Percentiles rank a stretch among this genome's conserved stretches.
Conservation (phyloP, 441 rosid genomes). For the Eugenia klotzschiana region DNA sequence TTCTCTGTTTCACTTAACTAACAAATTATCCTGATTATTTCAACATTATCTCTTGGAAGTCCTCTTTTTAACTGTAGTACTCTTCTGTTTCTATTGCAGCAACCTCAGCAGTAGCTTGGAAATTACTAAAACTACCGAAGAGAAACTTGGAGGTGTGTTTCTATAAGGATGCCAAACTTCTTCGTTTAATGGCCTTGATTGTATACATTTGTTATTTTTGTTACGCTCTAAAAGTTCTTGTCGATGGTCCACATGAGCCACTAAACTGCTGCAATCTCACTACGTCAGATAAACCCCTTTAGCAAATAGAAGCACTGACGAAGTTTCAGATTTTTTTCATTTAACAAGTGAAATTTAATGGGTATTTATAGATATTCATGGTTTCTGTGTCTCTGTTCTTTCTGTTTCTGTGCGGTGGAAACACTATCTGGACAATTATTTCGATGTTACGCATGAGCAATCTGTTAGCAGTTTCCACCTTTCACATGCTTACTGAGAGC, state of each 20-base stretch:
- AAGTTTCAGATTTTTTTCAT: neutral
- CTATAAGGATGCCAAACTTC: neutral
- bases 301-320: neutral
- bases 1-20: neutral
- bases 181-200: neutral
- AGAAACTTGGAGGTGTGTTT: conserved; percentile 27
- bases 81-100: conserved; percentile 22
- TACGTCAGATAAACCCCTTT: neutral
- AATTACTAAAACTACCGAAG: conserved; percentile 15
- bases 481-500: neutral
- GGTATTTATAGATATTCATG: neutral
- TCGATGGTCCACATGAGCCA: neutral
- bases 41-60: neutral
- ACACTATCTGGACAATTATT: neutral
- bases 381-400: neutral
- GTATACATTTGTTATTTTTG: neutral
- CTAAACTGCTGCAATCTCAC: neutral
- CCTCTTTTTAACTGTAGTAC: neutral
- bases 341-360: neutral
- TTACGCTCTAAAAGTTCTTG: neutral
- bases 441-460: neutral
- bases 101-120: conserved; percentile 31
- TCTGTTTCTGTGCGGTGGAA: neutral
- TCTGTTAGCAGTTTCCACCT: neutral
- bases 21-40: neutral